Evolutionary conservation across 352 stramenopile genomes (phyloP), one percentile per base, ranked within the genome.

Genomic region (Pilasporangium apinafurcum): DNA sequence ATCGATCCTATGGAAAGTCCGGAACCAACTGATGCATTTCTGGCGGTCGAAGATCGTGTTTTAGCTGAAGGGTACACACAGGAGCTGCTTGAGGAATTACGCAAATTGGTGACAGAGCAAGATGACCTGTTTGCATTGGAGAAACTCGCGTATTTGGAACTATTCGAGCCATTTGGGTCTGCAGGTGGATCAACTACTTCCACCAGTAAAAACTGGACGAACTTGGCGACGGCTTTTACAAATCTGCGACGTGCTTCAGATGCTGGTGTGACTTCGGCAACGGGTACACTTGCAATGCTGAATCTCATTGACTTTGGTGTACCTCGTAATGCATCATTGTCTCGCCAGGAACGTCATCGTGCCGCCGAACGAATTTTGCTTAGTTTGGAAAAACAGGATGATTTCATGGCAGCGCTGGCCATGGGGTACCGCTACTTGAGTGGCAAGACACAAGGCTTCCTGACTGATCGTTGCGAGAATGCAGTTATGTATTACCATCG

Each of bases 381-480:
- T 17, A 32, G 47, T 5, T 55, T 84, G 21, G 60, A 59, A 1
- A 46, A 21, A 7, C 30, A 52, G 5, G 31, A 71, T 14, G 72
- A 88, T 38, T 68, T 84, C 22, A 62, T 74, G 22, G 68, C 69
- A n/a, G 73, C 65, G 1, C 51, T 88, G n/a, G 69, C 69, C 14
- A 44, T 84, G 13, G 75, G 52, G 13, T 84, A 88, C 32, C 54
- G 65, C 5, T 66, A 68, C 38, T 40, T 83, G 27, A 80, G 59
- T 0, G 59, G 53, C 12, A 56, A 57, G 39, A 45, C 77, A 32
- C 39, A 51, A 4, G 33, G 53, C 26, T 31, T 50, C 3, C 37
- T 9, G 16, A 53, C 44, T 18, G 27, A 54, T 25, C 16, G 33
- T 21, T 88, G 75, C 38, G 49, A 65, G 37, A 57, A 62, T 10